Evolutionary conservation across 2,329 filamentous ascomycete species (phyloP), one percentile per base, ranked within the genome.

Genomic region (Phialophora verrucosa): DNA sequence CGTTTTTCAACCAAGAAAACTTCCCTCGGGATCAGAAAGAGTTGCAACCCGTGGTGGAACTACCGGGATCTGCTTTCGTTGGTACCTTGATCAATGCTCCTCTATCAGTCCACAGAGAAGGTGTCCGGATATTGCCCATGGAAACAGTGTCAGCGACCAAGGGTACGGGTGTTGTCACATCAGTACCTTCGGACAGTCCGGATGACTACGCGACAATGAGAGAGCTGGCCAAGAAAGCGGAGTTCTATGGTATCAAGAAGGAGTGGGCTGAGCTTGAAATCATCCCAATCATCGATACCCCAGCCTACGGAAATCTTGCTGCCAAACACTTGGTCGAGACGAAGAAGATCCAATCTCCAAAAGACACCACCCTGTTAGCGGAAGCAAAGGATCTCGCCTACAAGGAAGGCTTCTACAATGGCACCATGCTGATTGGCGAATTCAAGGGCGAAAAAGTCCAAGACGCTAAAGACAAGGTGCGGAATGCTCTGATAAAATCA

Each of bases 401-500:
- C 85, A 97, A 95, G 80, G 93, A 97, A 76, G 95, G 93, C 17
- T 98, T 92, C 83, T 99, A 99, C 83, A 93, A 97, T 81, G 95
- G 95, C 71, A 90, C 86, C 65, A 91, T 99, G 88, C 83, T 93
- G 70, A 86, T 92, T 68, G 95, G 95, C 64, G 91, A 97, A 32
- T 96, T 91, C 81, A 91, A 90, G 78, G 95, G 94, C 59, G 87
- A 94, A 79, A 86, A 91, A 71, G 95, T 99, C 7, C 90, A 95
- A 76, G 86, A 87, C 63, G 93, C 91, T 38, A 97, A 97, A 82
- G 88, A 90, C 69, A 91, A 96, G 76, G 92, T 97, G 55, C 87
- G 90, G 70, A 84, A 90, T 75, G 84, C 91, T 73, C 84, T 98
- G 67, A 86, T 97, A 67, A 88, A 93, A 62, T 85, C 86, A 49